Conservation (phyloP, 495 filamentous ascomycete species). For the Saxophila tyrrhenica region DNA sequence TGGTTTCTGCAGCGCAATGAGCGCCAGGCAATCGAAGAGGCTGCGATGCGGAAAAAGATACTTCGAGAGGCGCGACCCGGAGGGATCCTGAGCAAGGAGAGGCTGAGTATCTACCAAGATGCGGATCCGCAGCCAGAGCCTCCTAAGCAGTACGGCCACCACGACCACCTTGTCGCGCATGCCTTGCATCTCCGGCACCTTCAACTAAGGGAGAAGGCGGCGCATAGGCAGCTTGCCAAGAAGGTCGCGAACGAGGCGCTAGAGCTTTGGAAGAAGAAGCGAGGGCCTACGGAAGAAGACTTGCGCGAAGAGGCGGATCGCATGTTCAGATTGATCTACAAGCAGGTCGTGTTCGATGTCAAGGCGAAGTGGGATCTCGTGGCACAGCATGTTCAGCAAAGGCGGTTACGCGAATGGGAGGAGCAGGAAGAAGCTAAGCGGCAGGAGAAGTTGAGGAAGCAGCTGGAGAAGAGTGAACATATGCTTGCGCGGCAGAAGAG, state of each 20-base stretch:
- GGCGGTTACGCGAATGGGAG: constrained; percentile 65
- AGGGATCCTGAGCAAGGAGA: constrained; percentile 58
- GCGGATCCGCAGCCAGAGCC: constrained; percentile 65
- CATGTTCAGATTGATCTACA: constrained; percentile 39
- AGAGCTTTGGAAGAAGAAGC: constrained; percentile 49
- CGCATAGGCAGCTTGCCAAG: constrained; percentile 59
- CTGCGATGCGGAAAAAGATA: constrained; percentile 45
- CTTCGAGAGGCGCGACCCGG: constrained; percentile 60
- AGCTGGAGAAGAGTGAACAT: constrained; percentile 45
- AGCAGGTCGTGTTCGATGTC: constrained; percentile 57
- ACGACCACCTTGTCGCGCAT: constrained; percentile 73
- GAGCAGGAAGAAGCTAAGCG: constrained; percentile 71
- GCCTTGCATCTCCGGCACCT: constrained; percentile 68
- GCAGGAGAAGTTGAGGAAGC: constrained; percentile 71
- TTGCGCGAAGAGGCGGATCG: constrained; percentile 43
- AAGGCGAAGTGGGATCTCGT: constrained; percentile 70
- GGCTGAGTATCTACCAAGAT: constrained; percentile 59
- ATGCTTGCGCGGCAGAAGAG: constrained; percentile 17
- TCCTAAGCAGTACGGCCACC: constrained; percentile 66
- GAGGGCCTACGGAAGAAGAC: constrained; percentile 61
- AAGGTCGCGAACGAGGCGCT: constrained; percentile 41
- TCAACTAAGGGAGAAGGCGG: constrained; percentile 61
- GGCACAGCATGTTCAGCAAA: constrained; percentile 59
- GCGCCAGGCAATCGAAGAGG: constrained; percentile 47
- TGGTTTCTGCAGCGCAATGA: constrained; percentile 34